phyloP scores from a whole-genome alignment of 2,329 filamentous ascomycete species.

The Aspergillus fijiensis region DNA sequence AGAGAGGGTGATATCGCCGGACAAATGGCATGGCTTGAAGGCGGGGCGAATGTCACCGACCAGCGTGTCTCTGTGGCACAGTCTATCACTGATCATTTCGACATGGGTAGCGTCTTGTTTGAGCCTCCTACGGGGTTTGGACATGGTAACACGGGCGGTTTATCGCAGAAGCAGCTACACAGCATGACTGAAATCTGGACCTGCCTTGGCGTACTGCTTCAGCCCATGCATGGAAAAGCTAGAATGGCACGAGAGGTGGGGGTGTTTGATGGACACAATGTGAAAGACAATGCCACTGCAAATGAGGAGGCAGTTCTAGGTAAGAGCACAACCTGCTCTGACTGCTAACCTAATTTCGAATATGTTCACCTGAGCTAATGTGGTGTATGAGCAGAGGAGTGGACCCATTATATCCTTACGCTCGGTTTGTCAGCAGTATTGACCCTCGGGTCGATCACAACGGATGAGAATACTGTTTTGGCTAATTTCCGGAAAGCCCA shows the following conservation, averaged over 20 bases:
- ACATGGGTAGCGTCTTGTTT: conserved; percentile 55
- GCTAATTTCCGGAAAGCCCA: conserved; percentile 55
- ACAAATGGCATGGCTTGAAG: conserved; percentile 64
- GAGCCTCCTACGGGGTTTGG: conserved; percentile 60
- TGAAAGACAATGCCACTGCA: conserved; percentile 41
- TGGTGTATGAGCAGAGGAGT: conserved; percentile 51
- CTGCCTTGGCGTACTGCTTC: conserved; percentile 57
- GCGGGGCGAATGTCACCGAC: conserved; percentile 53
- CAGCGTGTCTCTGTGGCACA: conserved; percentile 41
- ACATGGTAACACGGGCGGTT: conserved; percentile 55
- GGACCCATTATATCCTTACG: conserved; percentile 60
- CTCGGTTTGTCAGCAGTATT: conserved; percentile 58
- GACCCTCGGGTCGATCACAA: conserved; percentile 48
- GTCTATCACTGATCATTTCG: conserved; percentile 50
- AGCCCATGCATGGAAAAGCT: conserved; percentile 55
- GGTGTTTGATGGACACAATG: conserved; percentile 56
- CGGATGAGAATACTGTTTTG: conserved; percentile 38
- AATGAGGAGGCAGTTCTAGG: conserved; percentile 55
- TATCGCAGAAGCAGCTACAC: conserved; percentile 58
- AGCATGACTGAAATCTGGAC: conserved; percentile 67
- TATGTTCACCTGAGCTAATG: not conserved
- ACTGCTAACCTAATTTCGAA: not conserved
- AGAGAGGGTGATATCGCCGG: conserved; percentile 59
- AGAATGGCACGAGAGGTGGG: conserved; percentile 56
- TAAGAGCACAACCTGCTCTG: conserved; percentile 29